Evolutionary conservation across 78 protist species (phyloP).

Genomic region (Planoprotostelium fungivorum): DNA sequence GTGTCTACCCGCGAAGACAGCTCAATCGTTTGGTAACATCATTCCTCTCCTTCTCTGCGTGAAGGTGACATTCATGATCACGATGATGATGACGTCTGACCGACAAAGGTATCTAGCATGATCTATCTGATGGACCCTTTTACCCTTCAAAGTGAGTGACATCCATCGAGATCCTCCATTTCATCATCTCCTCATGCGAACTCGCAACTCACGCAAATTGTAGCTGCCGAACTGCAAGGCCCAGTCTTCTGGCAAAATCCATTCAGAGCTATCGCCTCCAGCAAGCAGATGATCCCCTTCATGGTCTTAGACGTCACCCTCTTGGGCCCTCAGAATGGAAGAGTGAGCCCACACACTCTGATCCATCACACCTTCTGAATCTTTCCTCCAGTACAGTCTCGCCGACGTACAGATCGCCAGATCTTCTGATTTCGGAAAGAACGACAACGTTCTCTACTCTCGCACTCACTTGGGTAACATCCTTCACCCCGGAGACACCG

Average conservation of each 20-base stretch:
- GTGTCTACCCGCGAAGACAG: slow-evolving; percentile 80
- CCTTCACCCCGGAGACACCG: slow-evolving; percentile 84
- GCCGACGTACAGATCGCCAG: slow-evolving; percentile 76
- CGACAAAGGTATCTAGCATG: slow-evolving; percentile 50
- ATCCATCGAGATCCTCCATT: neutral
- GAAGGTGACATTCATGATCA: slow-evolving; percentile 57
- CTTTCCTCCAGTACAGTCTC: slow-evolving; percentile 17
- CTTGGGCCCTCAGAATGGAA: slow-evolving; percentile 48
- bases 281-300: slow-evolving; percentile 66
- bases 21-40: slow-evolving; percentile 57
- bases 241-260: slow-evolving; percentile 73
- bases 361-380: neutral
- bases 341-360: neutral
- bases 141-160: slow-evolving; percentile 53
- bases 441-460: slow-evolving; percentile 39
- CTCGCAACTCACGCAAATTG: too few species aligned
- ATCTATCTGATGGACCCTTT: slow-evolving; percentile 87
- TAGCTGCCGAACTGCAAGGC: slow-evolving; percentile 59
- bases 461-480: slow-evolving; percentile 86
- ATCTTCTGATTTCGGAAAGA: slow-evolving; percentile 61
- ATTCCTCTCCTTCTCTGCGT: slow-evolving; percentile 56
- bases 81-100: too few species aligned
- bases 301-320: slow-evolving; percentile 77
- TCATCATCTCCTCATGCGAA: neutral
- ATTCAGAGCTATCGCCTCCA: slow-evolving; percentile 53